Conservation (phyloP, 75 land plant species). For the Selaginella moellendorffii region DNA sequence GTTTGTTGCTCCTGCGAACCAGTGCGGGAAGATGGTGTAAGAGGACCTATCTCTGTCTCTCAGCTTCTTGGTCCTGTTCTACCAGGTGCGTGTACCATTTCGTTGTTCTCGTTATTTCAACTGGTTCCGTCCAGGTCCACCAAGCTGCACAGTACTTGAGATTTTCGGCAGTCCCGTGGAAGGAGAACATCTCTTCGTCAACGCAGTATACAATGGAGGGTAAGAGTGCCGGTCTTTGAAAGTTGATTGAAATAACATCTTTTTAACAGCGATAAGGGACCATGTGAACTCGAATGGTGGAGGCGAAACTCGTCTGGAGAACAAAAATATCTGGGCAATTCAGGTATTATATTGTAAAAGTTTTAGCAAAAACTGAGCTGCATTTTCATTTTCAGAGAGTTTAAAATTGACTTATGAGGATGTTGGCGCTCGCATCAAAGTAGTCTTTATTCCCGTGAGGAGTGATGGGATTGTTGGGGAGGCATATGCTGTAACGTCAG, state of each 20-base stretch:
- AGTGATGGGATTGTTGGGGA: slow-evolving; percentile 53
- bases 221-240: no score
- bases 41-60: slow-evolving; percentile 56
- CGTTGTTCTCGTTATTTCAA: no score
- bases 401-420: slow-evolving; percentile 54
- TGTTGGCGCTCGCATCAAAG: slow-evolving; percentile 58
- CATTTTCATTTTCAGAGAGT: slow-evolving; percentile 21
- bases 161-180: slow-evolving; percentile 54
- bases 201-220: slow-evolving; percentile 76
- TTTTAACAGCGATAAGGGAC: neutral
- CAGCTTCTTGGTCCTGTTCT: slow-evolving; percentile 59
- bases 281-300: neutral
- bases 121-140: slow-evolving; percentile 65
- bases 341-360: neutral
- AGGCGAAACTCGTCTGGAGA: neutral
- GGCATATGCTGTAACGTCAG: slow-evolving; percentile 41
- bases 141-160: slow-evolving; percentile 49
- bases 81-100: slow-evolving; percentile 33
- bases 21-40: slow-evolving; percentile 64
- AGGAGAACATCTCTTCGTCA: slow-evolving; percentile 52
- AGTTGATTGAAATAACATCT: slow-evolving; percentile 16
- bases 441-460: slow-evolving; percentile 71
- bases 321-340: neutral
- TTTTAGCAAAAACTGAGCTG: neutral
- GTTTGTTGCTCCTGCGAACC: slow-evolving; percentile 87